Evolutionary conservation across 2,329 filamentous ascomycete genomes (phyloP).

Genomic region (Zymoseptoria pseudotritici): DNA sequence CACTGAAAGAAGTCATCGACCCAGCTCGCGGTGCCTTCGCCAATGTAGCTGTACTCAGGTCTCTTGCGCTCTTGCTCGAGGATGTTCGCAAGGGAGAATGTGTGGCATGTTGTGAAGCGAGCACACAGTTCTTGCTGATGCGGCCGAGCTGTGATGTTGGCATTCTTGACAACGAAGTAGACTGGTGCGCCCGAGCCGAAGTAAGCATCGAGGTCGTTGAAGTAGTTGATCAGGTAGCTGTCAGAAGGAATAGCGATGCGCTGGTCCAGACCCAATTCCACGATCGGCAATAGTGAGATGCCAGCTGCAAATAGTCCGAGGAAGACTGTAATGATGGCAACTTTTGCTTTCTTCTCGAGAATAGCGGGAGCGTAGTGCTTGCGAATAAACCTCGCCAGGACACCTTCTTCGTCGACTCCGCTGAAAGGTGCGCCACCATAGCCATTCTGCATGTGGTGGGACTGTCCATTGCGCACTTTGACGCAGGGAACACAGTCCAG

Average conservation of each 20-base stretch:
- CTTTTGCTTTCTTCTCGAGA: constrained; percentile 72
- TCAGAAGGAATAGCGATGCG: constrained; percentile 87
- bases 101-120: constrained; percentile 80
- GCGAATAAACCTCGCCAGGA: constrained; percentile 79
- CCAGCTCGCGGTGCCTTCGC: constrained; percentile 87
- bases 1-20: constrained; percentile 94
- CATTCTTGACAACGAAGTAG: constrained; percentile 81
- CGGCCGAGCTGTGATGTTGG: constrained; percentile 67
- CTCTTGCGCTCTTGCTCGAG: constrained; percentile 92
- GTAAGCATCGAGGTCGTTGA: constrained; percentile 91
- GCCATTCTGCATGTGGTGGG: constrained; percentile 56
- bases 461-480: constrained; percentile 65
- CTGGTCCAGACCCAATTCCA: constrained; percentile 86
- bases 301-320: constrained; percentile 80
- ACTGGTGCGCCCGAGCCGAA: constrained; percentile 87
- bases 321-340: constrained; percentile 69
- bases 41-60: constrained; percentile 77
- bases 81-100: constrained; percentile 77
- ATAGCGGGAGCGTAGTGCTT: constrained; percentile 79
- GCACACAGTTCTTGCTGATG: constrained; percentile 85
- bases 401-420: constrained; percentile 74
- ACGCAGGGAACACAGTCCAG: constrained; percentile 91
- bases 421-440: constrained; percentile 54
- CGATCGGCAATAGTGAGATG: constrained; percentile 73
- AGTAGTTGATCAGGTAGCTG: constrained; percentile 92